phyloP scores from a whole-genome alignment of 2,329 filamentous ascomycete species.

The Coniochaeta sp. region DNA sequence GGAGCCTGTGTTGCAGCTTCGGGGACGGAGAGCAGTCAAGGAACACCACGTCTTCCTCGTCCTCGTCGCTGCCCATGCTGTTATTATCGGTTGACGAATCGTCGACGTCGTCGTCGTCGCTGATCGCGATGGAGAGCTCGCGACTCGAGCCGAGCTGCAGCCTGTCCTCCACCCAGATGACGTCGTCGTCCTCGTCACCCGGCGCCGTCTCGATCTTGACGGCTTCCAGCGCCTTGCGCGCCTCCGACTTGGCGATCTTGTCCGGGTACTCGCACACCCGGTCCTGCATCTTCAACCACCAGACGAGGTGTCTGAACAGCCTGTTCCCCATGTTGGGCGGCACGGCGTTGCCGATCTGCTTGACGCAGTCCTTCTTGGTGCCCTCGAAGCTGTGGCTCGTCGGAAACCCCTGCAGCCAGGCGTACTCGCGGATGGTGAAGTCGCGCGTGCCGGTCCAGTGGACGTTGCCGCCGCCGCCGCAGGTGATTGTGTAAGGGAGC shows the following conservation, averaged over 20 bases:
- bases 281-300: conserved; percentile 38
- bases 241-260: neutral
- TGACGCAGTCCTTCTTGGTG: conserved; percentile 32
- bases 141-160: neutral
- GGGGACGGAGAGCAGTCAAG: neutral
- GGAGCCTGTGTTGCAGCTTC: neutral
- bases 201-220: neutral
- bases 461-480: conserved; percentile 50
- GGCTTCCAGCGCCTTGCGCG: neutral
- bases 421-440: conserved; percentile 62
- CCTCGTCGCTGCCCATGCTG: neutral
- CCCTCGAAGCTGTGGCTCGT: conserved; percentile 47
- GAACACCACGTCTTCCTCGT: neutral
- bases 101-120: neutral
- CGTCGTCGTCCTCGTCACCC: neutral
- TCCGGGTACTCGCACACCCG: conserved; percentile 12
- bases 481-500: conserved; percentile 56
- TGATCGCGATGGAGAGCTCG: neutral
- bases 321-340: conserved; percentile 51
- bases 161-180: neutral
- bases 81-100: neutral
- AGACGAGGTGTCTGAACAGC: conserved; percentile 39
- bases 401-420: conserved; percentile 65
- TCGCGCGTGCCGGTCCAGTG: conserved; percentile 57
- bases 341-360: conserved; percentile 75